A percentile compares a stretch with the other conserved stretches of the same genome.
phyloP scores from a whole-genome alignment of 805 yeast species.

The Teunomyces atbi region DNA sequence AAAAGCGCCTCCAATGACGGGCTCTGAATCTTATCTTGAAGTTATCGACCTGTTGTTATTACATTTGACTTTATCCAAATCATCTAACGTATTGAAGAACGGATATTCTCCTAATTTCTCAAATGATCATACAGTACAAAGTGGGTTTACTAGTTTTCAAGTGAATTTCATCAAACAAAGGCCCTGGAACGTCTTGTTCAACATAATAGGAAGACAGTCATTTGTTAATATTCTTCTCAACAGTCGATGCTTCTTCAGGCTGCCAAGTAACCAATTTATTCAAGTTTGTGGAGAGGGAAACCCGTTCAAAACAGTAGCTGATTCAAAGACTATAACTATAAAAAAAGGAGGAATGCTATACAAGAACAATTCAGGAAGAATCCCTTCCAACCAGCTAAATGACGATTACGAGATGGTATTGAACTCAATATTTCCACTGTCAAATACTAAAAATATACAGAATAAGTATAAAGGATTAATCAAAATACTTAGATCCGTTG shows the following conservation, averaged over 20 bases:
- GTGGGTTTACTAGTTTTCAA: slow-evolving; percentile 21
- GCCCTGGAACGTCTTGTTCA: slow-evolving; percentile 44
- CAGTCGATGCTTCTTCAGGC: slow-evolving; percentile 25
- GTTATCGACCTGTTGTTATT: slow-evolving; percentile 43
- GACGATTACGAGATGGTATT: not conserved
- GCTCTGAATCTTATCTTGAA: slow-evolving; percentile 14
- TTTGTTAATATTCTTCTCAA: slow-evolving; percentile 43
- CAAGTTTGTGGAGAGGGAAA: slow-evolving; percentile 26
- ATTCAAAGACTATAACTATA: slow-evolving; percentile 3
- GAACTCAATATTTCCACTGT: not conserved
- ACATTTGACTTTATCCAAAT: slow-evolving; percentile 24
- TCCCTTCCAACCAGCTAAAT: not conserved
- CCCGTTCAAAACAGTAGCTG: not conserved
- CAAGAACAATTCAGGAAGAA: slow-evolving; percentile 9
- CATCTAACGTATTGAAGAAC: slow-evolving; percentile 36
- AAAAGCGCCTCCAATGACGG: not conserved
- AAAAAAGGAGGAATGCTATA: slow-evolving; percentile 22
- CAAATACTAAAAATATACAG: slow-evolving; percentile 6
- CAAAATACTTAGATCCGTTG: slow-evolving; percentile 17
- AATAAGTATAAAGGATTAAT: slow-evolving; percentile 15
- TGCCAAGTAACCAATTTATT: slow-evolving; percentile 12
- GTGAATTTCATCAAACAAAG: slow-evolving; percentile 40
- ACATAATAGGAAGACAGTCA: slow-evolving; percentile 33
- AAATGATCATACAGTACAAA: not conserved
- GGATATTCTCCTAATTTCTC: slow-evolving; percentile 33